Evolutionary conservation across 129 eudicot species (phyloP).

Genomic region (Centrapalus pauciflorus): DNA sequence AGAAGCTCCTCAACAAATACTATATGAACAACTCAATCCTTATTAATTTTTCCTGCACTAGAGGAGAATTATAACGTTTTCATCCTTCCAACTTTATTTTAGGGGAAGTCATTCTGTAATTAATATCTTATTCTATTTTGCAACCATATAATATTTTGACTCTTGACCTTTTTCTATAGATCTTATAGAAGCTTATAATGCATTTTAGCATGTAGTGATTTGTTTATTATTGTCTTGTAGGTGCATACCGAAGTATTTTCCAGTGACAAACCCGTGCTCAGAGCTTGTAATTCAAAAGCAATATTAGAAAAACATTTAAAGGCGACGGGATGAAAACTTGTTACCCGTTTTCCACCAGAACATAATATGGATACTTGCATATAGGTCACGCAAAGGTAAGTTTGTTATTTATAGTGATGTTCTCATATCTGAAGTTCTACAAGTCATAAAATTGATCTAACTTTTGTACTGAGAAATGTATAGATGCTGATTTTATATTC

Average conservation of each 20-base stretch:
- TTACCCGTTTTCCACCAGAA: constrained; percentile 98
- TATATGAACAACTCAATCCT: no score
- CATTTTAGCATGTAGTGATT: background rate
- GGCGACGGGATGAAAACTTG: constrained; percentile 79
- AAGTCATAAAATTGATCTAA: constrained; percentile 1
- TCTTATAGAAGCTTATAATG: background rate
- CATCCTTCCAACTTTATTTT: no score
- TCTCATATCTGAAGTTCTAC: background rate
- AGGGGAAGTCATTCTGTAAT: no score
- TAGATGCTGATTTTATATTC: constrained; percentile 7
- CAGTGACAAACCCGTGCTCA: constrained; percentile 69
- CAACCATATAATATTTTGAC: no score
- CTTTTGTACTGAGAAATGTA: background rate
- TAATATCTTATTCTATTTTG: no score
- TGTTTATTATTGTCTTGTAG: constrained; percentile 31
- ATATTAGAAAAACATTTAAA: constrained; percentile 67
- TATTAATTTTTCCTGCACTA: no score
- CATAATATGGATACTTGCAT: constrained; percentile 95
- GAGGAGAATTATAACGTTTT: no score
- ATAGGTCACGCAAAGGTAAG: constrained; percentile 96
- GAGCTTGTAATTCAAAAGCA: constrained; percentile 83
- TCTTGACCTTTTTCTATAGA: background rate
- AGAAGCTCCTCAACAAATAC: no score
- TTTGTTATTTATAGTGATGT: no score
- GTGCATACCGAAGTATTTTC: constrained; percentile 94